Evolutionary conservation across 352 stramenopile genomes (phyloP), one percentile per base, ranked within the genome.

Genomic region (Phytophthora sp.): DNA sequence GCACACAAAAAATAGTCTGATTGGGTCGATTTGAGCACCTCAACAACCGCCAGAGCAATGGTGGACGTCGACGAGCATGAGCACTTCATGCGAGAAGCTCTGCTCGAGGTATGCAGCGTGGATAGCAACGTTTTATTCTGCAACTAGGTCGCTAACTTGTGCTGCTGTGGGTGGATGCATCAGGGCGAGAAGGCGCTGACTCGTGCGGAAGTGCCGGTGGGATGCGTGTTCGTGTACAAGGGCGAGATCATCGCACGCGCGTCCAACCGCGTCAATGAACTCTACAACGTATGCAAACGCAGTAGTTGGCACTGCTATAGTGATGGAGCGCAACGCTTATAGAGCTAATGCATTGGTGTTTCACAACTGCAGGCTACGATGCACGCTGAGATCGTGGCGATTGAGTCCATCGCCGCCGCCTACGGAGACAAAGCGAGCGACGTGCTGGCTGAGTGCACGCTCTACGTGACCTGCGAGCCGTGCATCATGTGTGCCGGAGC

Each of bases 401-500:
- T 98, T 27, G 82, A 97, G 46, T 64, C 77, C 27, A 89, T 97
- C 55, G 76, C 91, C 18, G 54, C 61, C 2, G 57, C 51, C 10
- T 79, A 77, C 39, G 76, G 82, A 15, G 65, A 77, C 6, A 43
- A 77, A 20, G 73, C 84, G 23, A 54, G 20, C 5, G 45, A 78
- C 12, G 66, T 93, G 21, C 66, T 95, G 26, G 68, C 74, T 2
- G 57, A 89, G 24, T 87, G 78, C 41, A 84, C 72, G 43, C 69
- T 95, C 30, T 95, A 94, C 62, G 93, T 98, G 35, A 98, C 94
- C 8, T 96, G 90, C 31, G 94, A 98, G 73, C 94, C 94, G 5
- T 98, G 94, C 66, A 98, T 98, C 58, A 98, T 98, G 94, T 98
- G 94, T 42, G 92, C 94, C 3, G 79, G 76, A 24, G 93, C 92